A percentile compares a stretch with the other conserved stretches of the same genome.
Evolutionary conservation across 768 basidiomycete species (phyloP).

Genomic region (Wakefieldia striispora): DNA sequence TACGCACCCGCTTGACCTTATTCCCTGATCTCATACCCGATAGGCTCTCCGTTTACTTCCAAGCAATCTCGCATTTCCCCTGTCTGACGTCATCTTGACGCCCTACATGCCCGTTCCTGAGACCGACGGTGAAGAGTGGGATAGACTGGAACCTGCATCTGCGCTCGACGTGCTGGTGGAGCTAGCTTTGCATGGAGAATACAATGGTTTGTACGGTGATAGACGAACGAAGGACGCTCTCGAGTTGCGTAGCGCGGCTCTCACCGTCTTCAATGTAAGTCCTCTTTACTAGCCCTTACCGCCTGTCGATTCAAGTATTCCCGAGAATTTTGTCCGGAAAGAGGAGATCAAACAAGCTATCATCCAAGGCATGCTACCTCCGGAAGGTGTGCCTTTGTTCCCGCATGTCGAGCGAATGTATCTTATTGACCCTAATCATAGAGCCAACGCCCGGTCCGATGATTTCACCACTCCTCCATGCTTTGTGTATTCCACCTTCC

Average conservation of each 20-base stretch:
- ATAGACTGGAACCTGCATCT: slow-evolving; percentile 75
- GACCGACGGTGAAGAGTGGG: slow-evolving; percentile 91
- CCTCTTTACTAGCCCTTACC: background rate
- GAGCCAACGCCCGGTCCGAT: slow-evolving; percentile 39
- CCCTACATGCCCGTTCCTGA: slow-evolving; percentile 77
- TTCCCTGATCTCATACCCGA: slow-evolving; percentile 30
- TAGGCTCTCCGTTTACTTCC: slow-evolving; percentile 63
- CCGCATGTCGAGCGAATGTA: background rate
- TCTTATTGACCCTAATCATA: slow-evolving; percentile 6
- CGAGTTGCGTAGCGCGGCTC: slow-evolving; percentile 74
- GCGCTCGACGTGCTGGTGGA: slow-evolving; percentile 83
- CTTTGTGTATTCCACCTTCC: slow-evolving; percentile 62
- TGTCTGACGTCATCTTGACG: slow-evolving; percentile 66
- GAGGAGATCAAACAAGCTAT: slow-evolving; percentile 71
- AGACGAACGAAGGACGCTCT: slow-evolving; percentile 63
- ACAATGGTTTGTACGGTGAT: slow-evolving; percentile 61
- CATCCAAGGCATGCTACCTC: slow-evolving; percentile 69
- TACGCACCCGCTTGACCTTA: slow-evolving; percentile 27
- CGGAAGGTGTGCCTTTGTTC: slow-evolving; percentile 39
- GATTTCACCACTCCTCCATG: slow-evolving; percentile 66
- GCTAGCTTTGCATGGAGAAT: slow-evolving; percentile 84
- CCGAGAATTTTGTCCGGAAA: slow-evolving; percentile 72
- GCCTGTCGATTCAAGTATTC: background rate
- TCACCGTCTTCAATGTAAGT: slow-evolving; percentile 79
- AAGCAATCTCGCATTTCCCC: slow-evolving; percentile 50